A percentile compares a stretch with the other conserved stretches of the same genome.
These are phyloP conservation scores for Colletotrichum melonis DNA, from an alignment of 2,329 filamentous ascomycete species.

Conservation along the genomic window DNA sequence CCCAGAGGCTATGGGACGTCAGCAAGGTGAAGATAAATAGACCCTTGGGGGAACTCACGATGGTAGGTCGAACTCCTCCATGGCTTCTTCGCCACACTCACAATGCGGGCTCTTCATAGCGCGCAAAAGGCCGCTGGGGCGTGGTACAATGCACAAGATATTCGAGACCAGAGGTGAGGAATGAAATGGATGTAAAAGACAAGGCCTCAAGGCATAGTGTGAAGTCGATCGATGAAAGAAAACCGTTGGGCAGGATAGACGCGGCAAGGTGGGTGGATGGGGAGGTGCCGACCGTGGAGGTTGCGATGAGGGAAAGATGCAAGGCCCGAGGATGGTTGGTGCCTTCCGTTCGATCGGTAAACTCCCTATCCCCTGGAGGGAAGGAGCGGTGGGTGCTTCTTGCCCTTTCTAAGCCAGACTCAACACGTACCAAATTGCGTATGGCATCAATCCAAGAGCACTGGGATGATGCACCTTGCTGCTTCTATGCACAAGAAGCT, in stretches of 20 bases:
- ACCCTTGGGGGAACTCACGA: background rate
- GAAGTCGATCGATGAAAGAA: background rate
- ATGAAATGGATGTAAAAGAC: too few relatives aligned
- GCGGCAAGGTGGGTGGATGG: background rate
- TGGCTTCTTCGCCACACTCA: background rate
- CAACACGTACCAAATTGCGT: background rate
- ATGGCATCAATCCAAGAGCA: background rate
- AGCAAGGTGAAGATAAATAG: background rate
- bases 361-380: background rate
- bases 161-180: too few relatives aligned
- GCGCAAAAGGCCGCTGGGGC: too few relatives aligned
- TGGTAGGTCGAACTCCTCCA: background rate
- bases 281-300: background rate
- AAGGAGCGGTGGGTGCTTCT: background rate
- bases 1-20: conserved; percentile 1
- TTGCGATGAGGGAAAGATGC: background rate
- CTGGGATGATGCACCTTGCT: background rate
- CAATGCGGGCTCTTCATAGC: too few relatives aligned
- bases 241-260: background rate
- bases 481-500: background rate
- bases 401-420: background rate
- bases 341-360: background rate
- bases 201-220: too few relatives aligned
- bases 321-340: background rate
- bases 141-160: background rate